Evolutionary conservation across 2,329 filamentous ascomycete species (phyloP), one percentile per base, ranked within the genome.

Genomic region (Cytospora schulzeri): DNA sequence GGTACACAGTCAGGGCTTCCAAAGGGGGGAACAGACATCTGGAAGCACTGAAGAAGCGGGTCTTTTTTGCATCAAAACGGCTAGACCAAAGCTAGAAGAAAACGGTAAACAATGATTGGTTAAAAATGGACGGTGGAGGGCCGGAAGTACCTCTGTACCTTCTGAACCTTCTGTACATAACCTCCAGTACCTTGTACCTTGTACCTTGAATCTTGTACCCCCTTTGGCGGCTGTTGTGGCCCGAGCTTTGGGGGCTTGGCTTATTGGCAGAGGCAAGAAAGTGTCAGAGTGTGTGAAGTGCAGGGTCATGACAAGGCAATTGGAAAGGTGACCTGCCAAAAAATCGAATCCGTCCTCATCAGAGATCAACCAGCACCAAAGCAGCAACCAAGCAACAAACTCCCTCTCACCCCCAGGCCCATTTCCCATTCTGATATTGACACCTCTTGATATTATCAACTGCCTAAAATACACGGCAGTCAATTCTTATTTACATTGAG

Each of bases 371-470:
- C 38, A 33, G 12, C 24, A 52, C 4, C 28, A 48, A 3, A 38
- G 56, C 14, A 50, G 55, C 48, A 26, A 61, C 26, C 59, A 29
- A 45, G 50, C 45, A 51, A 24, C 26, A 24, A 51, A 35, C 33
- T 14, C 5, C 33, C 14, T 14, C 22, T 14, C 48, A 7, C 17
- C 59, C 15, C 17, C 19, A 24, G 35, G n/a, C 52, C 22, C 22
- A 35, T 60, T 66, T 60, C 60, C 52, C 63, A 63, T 67, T 65
- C 63, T 56, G 63, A 67, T 66, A 67, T 67, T 63, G 66, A 33
- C 64, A 24, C n/a, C 52, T 45, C 52, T 51, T 48, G 41, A 58
- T 56, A 55, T 62, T 62, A 53, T 50, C 26, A 15, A 51, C 58
- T 29, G 22, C 35, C 28, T 41, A 50, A 38, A 62, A 58, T 19